A percentile compares a stretch with the other conserved stretches of the same genome.
Conservation (phyloP, 2,329 filamentous ascomycete species). For the Paraphoma chrysanthemicola region DNA sequence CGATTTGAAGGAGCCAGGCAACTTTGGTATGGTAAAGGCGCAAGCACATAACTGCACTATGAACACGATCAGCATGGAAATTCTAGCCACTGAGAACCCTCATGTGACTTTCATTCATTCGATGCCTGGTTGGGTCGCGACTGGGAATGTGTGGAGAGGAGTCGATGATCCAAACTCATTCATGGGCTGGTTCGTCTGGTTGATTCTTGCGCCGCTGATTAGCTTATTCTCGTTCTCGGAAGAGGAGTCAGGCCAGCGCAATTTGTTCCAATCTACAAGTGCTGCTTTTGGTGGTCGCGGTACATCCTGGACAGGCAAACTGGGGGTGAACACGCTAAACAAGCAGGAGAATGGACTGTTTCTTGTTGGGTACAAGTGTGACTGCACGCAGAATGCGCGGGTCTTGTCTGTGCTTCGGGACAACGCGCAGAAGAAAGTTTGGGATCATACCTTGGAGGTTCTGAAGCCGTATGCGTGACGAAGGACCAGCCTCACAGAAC, state of each 20-base stretch:
- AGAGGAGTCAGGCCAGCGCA: slow-evolving; percentile 6
- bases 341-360: slow-evolving; percentile 1
- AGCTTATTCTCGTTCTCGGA: not conserved
- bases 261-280: slow-evolving; percentile 10
- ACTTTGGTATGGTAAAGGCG: slow-evolving; percentile 36
- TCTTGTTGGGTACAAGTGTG: not conserved
- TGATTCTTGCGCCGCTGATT: slow-evolving; percentile 2
- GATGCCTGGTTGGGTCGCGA: slow-evolving; percentile 47
- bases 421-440: not conserved
- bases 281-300: slow-evolving; percentile 4
- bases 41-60: slow-evolving; percentile 35
- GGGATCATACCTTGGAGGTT: slow-evolving; percentile 1
- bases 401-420: not conserved
- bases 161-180: slow-evolving; percentile 5
- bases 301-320: not conserved
- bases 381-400: not conserved
- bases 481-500: too few relatives aligned
- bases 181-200: slow-evolving; percentile 3
- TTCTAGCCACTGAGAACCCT: slow-evolving; percentile 34
- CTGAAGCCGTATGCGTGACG: not conserved
- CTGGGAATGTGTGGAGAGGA: slow-evolving; percentile 34
- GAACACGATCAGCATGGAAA: slow-evolving; percentile 43
- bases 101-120: slow-evolving; percentile 50
- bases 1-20: slow-evolving; percentile 43
- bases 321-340: slow-evolving; percentile 2